These are phyloP conservation scores for Leccinum subgranulosum DNA, from an alignment of 768 basidiomycete species.

Conservation along the genomic window DNA sequence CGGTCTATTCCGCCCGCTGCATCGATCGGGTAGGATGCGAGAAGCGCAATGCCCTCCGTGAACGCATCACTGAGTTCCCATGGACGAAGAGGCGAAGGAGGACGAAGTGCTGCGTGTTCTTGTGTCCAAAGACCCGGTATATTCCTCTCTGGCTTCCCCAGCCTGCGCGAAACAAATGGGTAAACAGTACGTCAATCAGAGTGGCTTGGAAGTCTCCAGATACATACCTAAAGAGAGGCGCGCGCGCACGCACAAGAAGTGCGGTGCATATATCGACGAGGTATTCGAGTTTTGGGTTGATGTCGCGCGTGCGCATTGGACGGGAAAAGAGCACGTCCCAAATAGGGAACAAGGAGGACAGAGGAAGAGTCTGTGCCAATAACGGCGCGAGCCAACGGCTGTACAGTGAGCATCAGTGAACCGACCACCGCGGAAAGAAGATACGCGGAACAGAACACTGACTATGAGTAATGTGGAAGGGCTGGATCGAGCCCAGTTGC, in stretches of 20 bases:
- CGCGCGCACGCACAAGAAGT: conserved; percentile 60
- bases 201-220: not conserved
- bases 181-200: not conserved
- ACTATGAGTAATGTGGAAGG: conserved; percentile 81
- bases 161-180: conserved; percentile 33
- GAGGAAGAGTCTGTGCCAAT: conserved; percentile 69
- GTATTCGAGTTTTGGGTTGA: conserved; percentile 60
- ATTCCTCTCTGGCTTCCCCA: conserved; percentile 46
- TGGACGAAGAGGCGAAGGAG: conserved; percentile 42
- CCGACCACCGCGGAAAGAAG: not conserved
- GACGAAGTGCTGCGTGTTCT: conserved; percentile 36
- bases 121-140: conserved; percentile 54
- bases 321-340: conserved; percentile 75
- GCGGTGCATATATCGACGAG: conserved; percentile 69
- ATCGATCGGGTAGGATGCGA: conserved; percentile 63
- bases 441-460: conserved; percentile 26
- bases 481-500: conserved; percentile 64
- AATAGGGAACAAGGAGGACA: conserved; percentile 52
- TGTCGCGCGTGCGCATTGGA: conserved; percentile 48
- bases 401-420: conserved; percentile 1
- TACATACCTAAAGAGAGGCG: conserved; percentile 52
- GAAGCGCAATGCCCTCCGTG: conserved; percentile 58
- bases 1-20: conserved; percentile 68
- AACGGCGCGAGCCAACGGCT: conserved; percentile 77
- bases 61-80: conserved; percentile 64